Evolutionary conservation across 2,329 filamentous ascomycete genomes (phyloP), one percentile per base, ranked within the genome.

Genomic region (Apiospora hydei): DNA sequence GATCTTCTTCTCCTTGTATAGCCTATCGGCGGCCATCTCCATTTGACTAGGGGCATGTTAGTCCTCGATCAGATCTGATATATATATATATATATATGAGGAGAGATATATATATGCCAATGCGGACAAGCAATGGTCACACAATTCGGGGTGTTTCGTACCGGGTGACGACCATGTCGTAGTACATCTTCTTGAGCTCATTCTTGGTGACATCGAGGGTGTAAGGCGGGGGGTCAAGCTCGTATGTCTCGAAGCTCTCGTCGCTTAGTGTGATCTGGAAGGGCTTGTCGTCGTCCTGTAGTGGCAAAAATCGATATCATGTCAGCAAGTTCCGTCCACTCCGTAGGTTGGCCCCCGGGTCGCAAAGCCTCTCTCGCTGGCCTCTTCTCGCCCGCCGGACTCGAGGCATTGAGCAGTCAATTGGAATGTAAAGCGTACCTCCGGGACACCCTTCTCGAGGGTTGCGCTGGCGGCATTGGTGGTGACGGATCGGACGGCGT

Each of bases 1-100:
- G 80, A 99, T 98, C 90, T 99, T 98, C 93, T 99, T 99, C 89
- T 98, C 96, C 89, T 99, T 99, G 94, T 99, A 99, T 81, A 99
- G 89, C 83, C 96, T 91, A 84, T 99, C 96, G 87, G 96, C 95
- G 77, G 96, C 95, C 96, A 99, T 98, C 87, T 99, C 96, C 96
- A 99, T 98, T 84, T 97, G 96, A 87, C 95, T 98, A 79, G 71
- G 75, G 57, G 26, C 44, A 70, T 57, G 57, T 64, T 64, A 64
- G 57, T 64, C 57, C 57, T 64, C 18, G 53, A 16, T 61, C 53
- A 61, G 6, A n/a, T 38, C 4, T 38, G 53, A 38, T n/a, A 61
- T 21, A n/a, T n/a, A n/a, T 6, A 10, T 30, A 21, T 21, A 46
- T 46, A 46, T 46, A 46, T 21, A 46, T 46, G 6, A 3, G 7